These are phyloP conservation scores for Clonostachys sp. DNA, from an alignment of 2,329 filamentous ascomycete species.

Conservation along the genomic window DNA sequence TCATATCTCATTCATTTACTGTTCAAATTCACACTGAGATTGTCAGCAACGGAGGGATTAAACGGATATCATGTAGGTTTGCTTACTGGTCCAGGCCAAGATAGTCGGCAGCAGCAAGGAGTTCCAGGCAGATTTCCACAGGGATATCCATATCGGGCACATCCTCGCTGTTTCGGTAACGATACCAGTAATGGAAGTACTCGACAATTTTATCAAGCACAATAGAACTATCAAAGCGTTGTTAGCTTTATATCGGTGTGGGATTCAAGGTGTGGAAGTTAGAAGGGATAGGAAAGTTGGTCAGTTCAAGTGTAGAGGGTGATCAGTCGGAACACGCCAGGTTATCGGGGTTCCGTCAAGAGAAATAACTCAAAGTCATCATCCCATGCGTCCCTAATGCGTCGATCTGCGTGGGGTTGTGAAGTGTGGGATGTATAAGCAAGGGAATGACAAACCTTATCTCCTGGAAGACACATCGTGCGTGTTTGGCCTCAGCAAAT, in stretches of 20 bases:
- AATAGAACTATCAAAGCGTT: constrained; percentile 4
- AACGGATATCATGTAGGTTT: constrained; percentile 3
- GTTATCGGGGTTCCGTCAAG: constrained; percentile 37
- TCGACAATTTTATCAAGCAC: constrained; percentile 78
- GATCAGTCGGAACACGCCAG: constrained; percentile 41
- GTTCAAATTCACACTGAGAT: constrained; percentile 28
- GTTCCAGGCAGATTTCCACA: constrained; percentile 71
- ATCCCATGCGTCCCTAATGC: background rate
- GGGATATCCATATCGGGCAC: constrained; percentile 80
- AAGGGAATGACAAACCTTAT: constrained; percentile 57
- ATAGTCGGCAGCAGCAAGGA: constrained; percentile 74
- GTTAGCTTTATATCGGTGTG: background rate
- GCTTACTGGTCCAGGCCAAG: constrained; percentile 59
- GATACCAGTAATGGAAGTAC: constrained; percentile 81
- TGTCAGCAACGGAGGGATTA: constrained; percentile 21
- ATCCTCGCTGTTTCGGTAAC: constrained; percentile 63
- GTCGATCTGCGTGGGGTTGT: no score
- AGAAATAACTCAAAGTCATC: constrained; percentile 34
- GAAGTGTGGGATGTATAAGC: background rate
- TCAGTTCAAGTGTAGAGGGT: constrained; percentile 64
- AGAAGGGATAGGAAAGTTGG: constrained; percentile 13
- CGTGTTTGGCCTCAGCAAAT: constrained; percentile 61
- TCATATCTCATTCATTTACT: constrained; percentile 19
- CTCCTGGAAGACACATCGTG: constrained; percentile 64
- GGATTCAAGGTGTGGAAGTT: background rate